phyloP scores from a whole-genome alignment of 805 yeast species.

The Wickerhamiella australiensis region DNA sequence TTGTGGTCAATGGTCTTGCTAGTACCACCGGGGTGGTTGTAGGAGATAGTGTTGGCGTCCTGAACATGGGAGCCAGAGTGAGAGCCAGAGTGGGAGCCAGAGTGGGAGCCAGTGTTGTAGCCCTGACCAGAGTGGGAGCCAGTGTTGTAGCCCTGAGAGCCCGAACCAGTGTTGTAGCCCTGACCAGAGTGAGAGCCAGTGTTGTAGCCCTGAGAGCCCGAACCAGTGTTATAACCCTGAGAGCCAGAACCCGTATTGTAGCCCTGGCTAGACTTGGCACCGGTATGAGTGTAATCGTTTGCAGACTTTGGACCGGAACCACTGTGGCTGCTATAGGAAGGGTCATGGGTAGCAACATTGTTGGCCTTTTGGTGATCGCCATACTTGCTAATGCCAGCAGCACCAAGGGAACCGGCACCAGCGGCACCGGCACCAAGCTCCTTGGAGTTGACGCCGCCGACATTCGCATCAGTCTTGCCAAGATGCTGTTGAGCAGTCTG shows the following conservation, averaged over 20 bases:
- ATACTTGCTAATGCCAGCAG: slow-evolving; percentile 6
- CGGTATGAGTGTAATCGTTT: not conserved
- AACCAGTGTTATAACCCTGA: slow-evolving; percentile 12
- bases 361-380: slow-evolving; percentile 3
- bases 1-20: not conserved
- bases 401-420: slow-evolving; percentile 8
- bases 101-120: slow-evolving; percentile 9
- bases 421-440: slow-evolving; percentile 9
- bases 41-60: not conserved
- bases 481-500: not conserved
- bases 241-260: slow-evolving; percentile 10
- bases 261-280: not conserved
- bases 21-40: not conserved
- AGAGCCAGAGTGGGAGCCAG: slow-evolving; percentile 11
- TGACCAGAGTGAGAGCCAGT: slow-evolving; percentile 13
- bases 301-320: not conserved
- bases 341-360: not conserved
- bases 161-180: slow-evolving; percentile 9
- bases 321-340: not conserved
- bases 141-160: too few species aligned
- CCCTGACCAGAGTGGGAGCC: slow-evolving; percentile 9
- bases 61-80: not conserved
- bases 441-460: slow-evolving; percentile 4
- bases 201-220: too few species aligned
- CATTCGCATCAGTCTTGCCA: slow-evolving; percentile 3